phyloP scores from a whole-genome alignment of 768 basidiomycete species.

The Lactifluus piperatus region DNA sequence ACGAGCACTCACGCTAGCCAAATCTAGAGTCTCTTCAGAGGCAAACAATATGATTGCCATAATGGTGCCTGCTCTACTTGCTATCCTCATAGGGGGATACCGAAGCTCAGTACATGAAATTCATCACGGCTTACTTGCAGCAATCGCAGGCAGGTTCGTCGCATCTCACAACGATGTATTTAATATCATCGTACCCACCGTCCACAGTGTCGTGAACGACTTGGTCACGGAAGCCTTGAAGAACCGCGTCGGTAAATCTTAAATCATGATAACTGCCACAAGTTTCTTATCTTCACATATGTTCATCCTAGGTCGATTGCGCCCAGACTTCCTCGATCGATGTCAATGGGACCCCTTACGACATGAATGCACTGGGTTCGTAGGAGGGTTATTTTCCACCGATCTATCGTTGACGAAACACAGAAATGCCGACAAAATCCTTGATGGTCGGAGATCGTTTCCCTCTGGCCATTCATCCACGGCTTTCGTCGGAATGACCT shows the following conservation, averaged over 20 bases:
- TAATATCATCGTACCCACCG: background rate
- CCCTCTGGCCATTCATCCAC: conserved; percentile 65
- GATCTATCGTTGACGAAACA: background rate
- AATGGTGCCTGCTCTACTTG: conserved; percentile 36
- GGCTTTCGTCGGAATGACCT: conserved; percentile 57
- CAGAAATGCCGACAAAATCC: conserved; percentile 30
- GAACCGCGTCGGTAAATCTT: conserved; percentile 44
- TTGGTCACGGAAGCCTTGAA: conserved; percentile 46
- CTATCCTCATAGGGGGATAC: conserved; percentile 31
- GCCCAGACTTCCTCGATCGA: conserved; percentile 59
- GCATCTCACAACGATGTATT: conserved; percentile 6
- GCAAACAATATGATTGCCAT: conserved; percentile 42
- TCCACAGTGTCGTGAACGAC: conserved; percentile 35
- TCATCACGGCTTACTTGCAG: conserved; percentile 50
- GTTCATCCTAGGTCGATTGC: conserved; percentile 33
- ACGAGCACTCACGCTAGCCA: background rate
- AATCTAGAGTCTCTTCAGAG: conserved; percentile 38
- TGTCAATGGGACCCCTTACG: conserved; percentile 49
- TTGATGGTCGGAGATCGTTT: conserved; percentile 52
- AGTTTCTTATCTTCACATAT: background rate
- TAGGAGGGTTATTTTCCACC: background rate
- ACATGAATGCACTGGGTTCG: conserved; percentile 48
- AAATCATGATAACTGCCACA: no score
- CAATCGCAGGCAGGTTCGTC: conserved; percentile 33
- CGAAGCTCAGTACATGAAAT: conserved; percentile 41